Base-by-base conservation (phyloP, 164 flowering plant species). In the Chloranthus sessilifolius region DNA sequence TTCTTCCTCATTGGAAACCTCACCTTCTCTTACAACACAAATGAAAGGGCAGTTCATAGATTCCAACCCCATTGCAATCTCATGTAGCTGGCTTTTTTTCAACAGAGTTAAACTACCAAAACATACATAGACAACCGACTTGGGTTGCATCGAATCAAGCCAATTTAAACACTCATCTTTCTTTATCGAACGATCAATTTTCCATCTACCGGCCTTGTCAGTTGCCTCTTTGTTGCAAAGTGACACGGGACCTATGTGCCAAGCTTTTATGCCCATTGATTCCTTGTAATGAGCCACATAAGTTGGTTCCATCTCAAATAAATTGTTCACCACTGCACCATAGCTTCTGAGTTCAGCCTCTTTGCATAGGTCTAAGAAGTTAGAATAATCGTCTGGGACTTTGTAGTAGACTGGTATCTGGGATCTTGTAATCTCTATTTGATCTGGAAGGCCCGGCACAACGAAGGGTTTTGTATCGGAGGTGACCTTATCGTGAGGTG, bases 161-260 rank as follows among this genome's bases (percentile, higher is more conserved):
- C 84, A 76, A 2, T 59, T 51, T 46, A 74, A 25, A 40, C 73
- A 74, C 2, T 60, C n/a, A 12, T 42, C 7, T 20, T 55, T 59
- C 27, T 59, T 53, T 19, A 64, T 43, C 2, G 54, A 15, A 3
- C 65, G 33, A 15, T 57, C 64, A n/a, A n/a, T n/a, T 28, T 58
- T 61, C 3, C 82, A 79, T 47, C 85, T 66, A 14, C 67, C 61
- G 7, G 51, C 53, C 48, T 60, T 67, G 22, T 67, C 75, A 1
- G 34, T 1, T 1, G 27, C 16, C 5, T 62, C 62, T 11, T 56
- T 34, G 53, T 69, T 71, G 47, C 59, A 64, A 0, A 60, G 55
- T 0, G 79, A 70, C 2, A 74, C 72, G 1, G 80, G 82, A 0
- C 85, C 85, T 2, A 77, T 43, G 27, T 69, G 62, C 79, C 80